Evolutionary conservation across 306 rosid species (phyloP).

Genomic region (Purshia tridentata): DNA sequence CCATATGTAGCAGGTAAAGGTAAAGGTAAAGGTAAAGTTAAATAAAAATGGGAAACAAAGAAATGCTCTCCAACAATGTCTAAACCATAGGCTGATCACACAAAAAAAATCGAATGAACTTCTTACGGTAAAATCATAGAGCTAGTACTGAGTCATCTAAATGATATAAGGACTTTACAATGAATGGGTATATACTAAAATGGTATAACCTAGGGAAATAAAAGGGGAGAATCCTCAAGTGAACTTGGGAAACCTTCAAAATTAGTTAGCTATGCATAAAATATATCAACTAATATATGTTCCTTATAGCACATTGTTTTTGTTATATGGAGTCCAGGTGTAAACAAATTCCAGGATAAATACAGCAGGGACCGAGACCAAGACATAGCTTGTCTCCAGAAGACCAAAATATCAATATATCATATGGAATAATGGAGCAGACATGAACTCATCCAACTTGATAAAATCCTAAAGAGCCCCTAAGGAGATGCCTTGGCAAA

Average conservation of each 20-base stretch:
- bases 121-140: background rate
- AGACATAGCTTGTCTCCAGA: background rate
- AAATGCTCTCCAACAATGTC: background rate
- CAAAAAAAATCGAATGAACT: background rate
- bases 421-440: background rate
- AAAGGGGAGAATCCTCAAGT: background rate
- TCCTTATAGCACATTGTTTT: background rate
- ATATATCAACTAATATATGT: background rate
- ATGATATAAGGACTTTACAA: background rate
- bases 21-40: background rate
- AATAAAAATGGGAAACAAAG: background rate
- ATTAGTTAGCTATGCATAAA: background rate
- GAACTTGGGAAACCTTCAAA: background rate
- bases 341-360: background rate
- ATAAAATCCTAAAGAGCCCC: background rate
- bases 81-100: conserved; percentile 6
- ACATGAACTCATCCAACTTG: background rate
- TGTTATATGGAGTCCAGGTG: background rate
- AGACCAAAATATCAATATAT: background rate
- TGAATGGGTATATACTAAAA: background rate
- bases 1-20: background rate
- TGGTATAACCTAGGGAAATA: background rate
- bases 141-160: background rate
- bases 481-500: background rate
- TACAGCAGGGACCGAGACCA: background rate